Evolutionary conservation across 2,329 filamentous ascomycete genomes (phyloP), one percentile per base, ranked within the genome.

Genomic region (Diplodia intermedia): DNA sequence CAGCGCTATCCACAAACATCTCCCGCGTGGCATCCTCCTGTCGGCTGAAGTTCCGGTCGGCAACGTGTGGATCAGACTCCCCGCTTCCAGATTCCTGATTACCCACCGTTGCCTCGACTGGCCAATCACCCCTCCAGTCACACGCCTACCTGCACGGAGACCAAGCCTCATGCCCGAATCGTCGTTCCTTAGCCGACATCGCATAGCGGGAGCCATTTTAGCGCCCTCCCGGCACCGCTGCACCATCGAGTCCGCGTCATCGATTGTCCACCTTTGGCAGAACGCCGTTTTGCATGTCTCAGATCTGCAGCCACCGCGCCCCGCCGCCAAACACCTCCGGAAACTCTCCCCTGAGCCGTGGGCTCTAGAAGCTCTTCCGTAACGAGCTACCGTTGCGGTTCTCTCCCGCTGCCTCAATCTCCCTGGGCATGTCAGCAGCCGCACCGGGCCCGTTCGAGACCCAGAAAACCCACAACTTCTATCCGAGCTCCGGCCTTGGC

Each of bases 401-500:
- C 8, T 47, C 43, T 47, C 14, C 43, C 43, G 43, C 43, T 8
- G 43, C 43, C 43, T 8, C 43, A 47, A 20, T 1, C 43, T n/a
- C 20, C 20, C 15, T 43, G 18, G 18, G 15, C 36, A 15, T 26
- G 23, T 26, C 23, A 26, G 23, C 23, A 26, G 23, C 23, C 23
- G 23, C 43, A n/a, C 29, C n/a, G 8, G 29, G 18, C 6, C 50
- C 29, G 50, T 29, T 53, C 26, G 26, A 31, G 50, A 8, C 23
- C 50, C 29, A 20, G 23, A 26, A 18, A 31, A 26, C 12, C 18
- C 14, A 14, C 9, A 15, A 31, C 29, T 31, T 15, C 23, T 8
- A 14, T 53, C 50, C 50, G 50, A 53, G 23, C 50, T 47, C 50
- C 50, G 50, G 50, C 23, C 50, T 53, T 53, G 50, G 26, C 50